Conservation (phyloP, 495 filamentous ascomycete genomes). For the Daldinia grandis region DNA sequence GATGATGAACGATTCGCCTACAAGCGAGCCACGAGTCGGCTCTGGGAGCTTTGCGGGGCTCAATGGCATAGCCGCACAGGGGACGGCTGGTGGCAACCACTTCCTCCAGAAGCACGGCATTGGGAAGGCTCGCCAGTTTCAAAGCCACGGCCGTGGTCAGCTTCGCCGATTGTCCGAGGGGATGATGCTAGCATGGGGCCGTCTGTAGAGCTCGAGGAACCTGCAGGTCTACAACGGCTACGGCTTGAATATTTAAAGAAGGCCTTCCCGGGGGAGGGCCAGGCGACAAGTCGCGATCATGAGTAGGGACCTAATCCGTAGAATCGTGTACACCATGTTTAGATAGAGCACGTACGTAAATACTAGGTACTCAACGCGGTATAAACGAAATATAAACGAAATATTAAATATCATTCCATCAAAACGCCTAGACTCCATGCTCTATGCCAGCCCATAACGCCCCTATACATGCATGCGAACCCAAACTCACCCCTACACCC, state of each 20-base stretch:
- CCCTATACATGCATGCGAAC: constrained; percentile 18
- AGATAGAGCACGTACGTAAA: constrained; percentile 15
- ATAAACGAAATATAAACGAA: constrained; percentile 15
- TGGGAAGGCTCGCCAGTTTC: constrained; percentile 60
- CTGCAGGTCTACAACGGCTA: constrained; percentile 51
- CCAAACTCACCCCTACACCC: background rate
- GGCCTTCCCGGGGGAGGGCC: constrained; percentile 6
- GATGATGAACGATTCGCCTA: constrained; percentile 79
- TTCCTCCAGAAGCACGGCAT: constrained; percentile 62
- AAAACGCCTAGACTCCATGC: constrained; percentile 37
- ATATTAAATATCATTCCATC: constrained; percentile 1
- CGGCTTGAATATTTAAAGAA: constrained; percentile 43
- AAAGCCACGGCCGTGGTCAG: constrained; percentile 25
- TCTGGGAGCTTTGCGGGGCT: constrained; percentile 75
- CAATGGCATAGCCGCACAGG: constrained; percentile 67
- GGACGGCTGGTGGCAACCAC: constrained; percentile 69
- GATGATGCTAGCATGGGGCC: constrained; percentile 50
- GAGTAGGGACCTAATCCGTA: background rate
- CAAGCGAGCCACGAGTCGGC: constrained; percentile 68
- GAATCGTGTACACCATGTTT: constrained; percentile 1
- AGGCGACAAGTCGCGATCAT: background rate
- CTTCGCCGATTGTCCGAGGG: constrained; percentile 1
- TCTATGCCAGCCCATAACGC: constrained; percentile 35
- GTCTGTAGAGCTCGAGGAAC: constrained; percentile 53
- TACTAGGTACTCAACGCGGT: constrained; percentile 1